Evolutionary conservation across 768 basidiomycete genomes (phyloP), one percentile per base, ranked within the genome.

Genomic region (Suillus plorans): DNA sequence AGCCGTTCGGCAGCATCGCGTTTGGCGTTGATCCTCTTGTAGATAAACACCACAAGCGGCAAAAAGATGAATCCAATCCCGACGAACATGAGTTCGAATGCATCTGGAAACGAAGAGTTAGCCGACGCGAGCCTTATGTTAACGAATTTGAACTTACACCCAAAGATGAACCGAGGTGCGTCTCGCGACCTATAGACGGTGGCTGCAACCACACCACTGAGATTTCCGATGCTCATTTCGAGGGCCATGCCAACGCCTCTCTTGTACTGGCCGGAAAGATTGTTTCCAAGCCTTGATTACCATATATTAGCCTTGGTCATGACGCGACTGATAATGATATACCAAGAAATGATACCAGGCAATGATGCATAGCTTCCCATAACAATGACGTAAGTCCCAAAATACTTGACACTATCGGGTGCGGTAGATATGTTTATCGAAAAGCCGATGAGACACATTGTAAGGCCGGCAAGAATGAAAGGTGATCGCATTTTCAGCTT

Each of bases 181-280:
- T 89, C 89, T 64, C 80, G 78, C 0, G 83, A 69, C 12, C 87
- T 80, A 70, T 85, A 90, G 13, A 90, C 83, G 66, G 86, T 87
- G 20, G 81, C 80, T 4, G 88, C 84, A 61, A 89, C 84, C 0
- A 85, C 85, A 4, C 86, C 88, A 34, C 82, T 79, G 66, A 89
- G 84, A 69, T 89, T 89, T 0, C 87, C 89, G 22, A 89, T 80
- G 8, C 86, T 86, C 34, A 89, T 86, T n/a, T 88, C 86, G 31
- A 90, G 61, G 0, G 88, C 88, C 82, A 91, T 85, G 4, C 86
- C 88, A 13, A 88, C 78, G 18, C 75, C 89, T 4, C 89, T 88
- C 71, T 90, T 91, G 71, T 87, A 90, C 65, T 89, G 87, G 0
- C 89, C 89, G 0, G 49, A 50, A 22, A 66, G 63, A 37, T 66